A percentile compares a stretch with the other conserved stretches of the same genome.
Conservation (phyloP, 2,329 filamentous ascomycete species). For the Aphanocladium album region DNA sequence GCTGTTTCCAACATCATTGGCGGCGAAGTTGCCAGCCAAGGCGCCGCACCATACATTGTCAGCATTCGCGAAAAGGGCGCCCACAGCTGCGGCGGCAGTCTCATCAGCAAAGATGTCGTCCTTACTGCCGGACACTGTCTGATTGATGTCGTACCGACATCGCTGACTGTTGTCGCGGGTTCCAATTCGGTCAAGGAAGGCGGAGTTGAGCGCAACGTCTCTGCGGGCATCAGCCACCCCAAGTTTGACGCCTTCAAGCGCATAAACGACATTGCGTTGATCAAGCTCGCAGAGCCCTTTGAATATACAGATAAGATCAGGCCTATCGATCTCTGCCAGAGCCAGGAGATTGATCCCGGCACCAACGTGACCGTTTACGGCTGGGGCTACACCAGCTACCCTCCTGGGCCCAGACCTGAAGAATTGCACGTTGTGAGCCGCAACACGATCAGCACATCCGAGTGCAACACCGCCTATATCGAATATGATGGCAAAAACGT, state of each 20-base stretch:
- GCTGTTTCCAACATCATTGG: slow-evolving; percentile 4
- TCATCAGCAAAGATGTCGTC: neutral
- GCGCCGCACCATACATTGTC: neutral
- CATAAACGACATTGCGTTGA: neutral
- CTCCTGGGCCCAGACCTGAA: neutral
- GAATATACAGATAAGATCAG: neutral
- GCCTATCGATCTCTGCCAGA: neutral
- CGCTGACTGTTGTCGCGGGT: neutral
- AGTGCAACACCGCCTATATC: neutral
- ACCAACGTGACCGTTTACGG: slow-evolving; percentile 9
- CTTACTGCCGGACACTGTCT: slow-evolving; percentile 8
- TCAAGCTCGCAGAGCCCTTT: neutral
- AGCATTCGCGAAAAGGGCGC: neutral
- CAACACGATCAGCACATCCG: neutral
- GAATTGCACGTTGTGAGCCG: neutral
- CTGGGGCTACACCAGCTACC: slow-evolving; percentile 8
- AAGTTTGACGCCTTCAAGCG: neutral
- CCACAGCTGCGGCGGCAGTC: slow-evolving; percentile 4
- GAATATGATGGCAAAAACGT: neutral
- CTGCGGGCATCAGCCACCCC: neutral
- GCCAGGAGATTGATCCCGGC: neutral
- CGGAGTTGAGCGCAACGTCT: slow-evolving; percentile 1
- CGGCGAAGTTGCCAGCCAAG: neutral
- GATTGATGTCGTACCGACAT: neutral
- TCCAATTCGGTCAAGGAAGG: neutral